A percentile compares a stretch with the other conserved stretches of the same genome.
These are phyloP conservation scores for Monilinia aucupariae DNA, from an alignment of 2,329 filamentous ascomycete species.

Conservation along the genomic window DNA sequence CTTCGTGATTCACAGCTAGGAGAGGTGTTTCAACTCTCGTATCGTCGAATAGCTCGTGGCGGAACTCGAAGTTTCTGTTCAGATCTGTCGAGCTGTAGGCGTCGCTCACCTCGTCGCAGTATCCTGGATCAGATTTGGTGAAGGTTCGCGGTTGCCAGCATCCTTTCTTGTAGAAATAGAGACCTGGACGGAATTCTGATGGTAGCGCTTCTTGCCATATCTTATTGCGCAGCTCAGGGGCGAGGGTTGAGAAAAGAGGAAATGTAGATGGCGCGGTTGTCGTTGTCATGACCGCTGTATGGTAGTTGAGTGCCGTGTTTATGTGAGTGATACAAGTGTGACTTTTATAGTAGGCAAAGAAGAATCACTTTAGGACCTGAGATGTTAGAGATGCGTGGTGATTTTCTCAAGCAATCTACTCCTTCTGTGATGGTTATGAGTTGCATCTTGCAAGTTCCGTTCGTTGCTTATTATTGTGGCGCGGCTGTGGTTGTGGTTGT, in stretches of 20 bases:
- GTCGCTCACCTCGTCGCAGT: background rate
- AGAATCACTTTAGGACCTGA: background rate
- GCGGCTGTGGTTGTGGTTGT: background rate
- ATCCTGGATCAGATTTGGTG: background rate
- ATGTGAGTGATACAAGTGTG: background rate
- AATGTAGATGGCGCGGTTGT: background rate
- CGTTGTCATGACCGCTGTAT: background rate
- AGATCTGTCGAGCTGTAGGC: background rate
- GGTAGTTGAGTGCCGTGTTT: background rate
- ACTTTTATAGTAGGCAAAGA: no score
- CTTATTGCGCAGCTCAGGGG: background rate
- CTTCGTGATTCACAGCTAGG: background rate
- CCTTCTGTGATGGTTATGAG: background rate
- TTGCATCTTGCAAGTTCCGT: background rate
- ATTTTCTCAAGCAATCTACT: background rate
- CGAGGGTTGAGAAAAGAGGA: background rate
- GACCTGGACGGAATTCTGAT: background rate
- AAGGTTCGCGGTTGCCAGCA: background rate
- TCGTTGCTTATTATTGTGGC: background rate
- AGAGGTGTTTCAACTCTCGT: background rate
- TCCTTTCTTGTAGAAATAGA: background rate
- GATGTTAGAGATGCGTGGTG: background rate
- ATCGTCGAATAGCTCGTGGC: background rate
- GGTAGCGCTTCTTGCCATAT: background rate
- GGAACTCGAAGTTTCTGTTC: background rate